Evolutionary conservation across 768 basidiomycete species (phyloP).

Genomic region (Suillus brevipes): DNA sequence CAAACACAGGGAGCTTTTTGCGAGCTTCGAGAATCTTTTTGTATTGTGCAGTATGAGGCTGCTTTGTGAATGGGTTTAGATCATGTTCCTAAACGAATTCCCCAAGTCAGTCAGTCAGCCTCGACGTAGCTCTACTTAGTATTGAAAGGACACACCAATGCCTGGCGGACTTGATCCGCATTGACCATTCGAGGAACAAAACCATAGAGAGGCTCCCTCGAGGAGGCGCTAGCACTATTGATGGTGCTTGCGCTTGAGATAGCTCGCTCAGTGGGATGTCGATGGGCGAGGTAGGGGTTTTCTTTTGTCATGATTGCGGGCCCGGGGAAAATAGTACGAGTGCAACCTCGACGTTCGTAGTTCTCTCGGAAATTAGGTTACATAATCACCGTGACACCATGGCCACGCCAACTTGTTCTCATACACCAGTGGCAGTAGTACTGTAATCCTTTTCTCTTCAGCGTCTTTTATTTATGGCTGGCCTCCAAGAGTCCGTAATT

Average conservation of each 20-base stretch:
- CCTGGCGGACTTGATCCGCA: conserved; percentile 62
- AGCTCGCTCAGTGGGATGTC: conserved; percentile 29
- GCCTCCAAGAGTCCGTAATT: not conserved
- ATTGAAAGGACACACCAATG: conserved; percentile 54
- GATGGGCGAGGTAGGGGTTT: conserved; percentile 59
- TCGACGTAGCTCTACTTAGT: not conserved
- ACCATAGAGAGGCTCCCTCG: conserved; percentile 68
- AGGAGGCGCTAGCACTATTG: conserved; percentile 16
- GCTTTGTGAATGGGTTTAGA: conserved; percentile 86
- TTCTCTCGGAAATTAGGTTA: not conserved
- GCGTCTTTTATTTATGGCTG: not conserved
- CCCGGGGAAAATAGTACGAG: not conserved
- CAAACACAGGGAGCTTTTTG: conserved; percentile 87
- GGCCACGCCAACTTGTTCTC: not conserved
- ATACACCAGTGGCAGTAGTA: not conserved
- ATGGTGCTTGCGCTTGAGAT: not conserved
- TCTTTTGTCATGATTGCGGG: conserved; percentile 23
- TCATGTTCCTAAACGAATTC: conserved; percentile 59
- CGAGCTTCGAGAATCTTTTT: conserved; percentile 82
- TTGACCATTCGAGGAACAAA: conserved; percentile 71
- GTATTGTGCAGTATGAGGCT: conserved; percentile 76
- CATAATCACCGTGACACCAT: not conserved
- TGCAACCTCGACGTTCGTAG: not conserved
- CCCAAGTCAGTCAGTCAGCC: not conserved
- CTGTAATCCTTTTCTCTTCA: not conserved